Evolutionary conservation across 306 rosid genomes (phyloP), one percentile per base, ranked within the genome.

Genomic region (Herpetospermum pedunculosum): DNA sequence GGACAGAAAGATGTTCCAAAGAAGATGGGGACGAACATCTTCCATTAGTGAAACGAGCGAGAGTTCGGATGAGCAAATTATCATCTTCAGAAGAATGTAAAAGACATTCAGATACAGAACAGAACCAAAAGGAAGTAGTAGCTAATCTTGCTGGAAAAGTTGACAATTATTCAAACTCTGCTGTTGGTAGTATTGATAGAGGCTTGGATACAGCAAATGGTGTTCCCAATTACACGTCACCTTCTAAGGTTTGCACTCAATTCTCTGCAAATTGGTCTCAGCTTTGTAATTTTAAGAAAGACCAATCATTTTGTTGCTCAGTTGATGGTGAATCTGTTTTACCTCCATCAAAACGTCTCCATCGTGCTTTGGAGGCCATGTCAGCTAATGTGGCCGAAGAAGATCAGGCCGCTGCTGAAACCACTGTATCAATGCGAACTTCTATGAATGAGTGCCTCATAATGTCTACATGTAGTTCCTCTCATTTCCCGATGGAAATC

Each of bases 321-420:
- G 83, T 87, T 69, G 96, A 89, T 63, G 90, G 83, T 26, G 98
- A 93, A 87, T 92, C 98, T 72, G 91, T 85, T 83, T 86, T 93
- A 72, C 98, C 98, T 32, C 98, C 97, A 14, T 89, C 98, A 26
- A 93, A 93, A 83, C 94, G 97, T 32, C 97, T 91, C 34, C 97
- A 93, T 77, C 98, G 97, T 41, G 98, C 98, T 81, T 80, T 93
- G 62, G 97, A 93, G 87, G 98, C 98, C 62, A 93, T 91, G 98
- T 93, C 97, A 74, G 98, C 97, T 73, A 86, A 87, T 89, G 96
- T 85, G 67, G 97, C 97, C 37, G 94, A 85, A 76, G 96, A 90
- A 79, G 86, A 78, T 74, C 87, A 81, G 64, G 68, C 76, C 29
- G 70, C 35, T 70, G 81, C 85, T 82, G 83, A 77, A 55, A 80